A percentile compares a stretch with the other conserved stretches of the same genome.
Conservation (phyloP, 1,284 basidiomycete genomes). For the Heterobasidion parviporum region DNA sequence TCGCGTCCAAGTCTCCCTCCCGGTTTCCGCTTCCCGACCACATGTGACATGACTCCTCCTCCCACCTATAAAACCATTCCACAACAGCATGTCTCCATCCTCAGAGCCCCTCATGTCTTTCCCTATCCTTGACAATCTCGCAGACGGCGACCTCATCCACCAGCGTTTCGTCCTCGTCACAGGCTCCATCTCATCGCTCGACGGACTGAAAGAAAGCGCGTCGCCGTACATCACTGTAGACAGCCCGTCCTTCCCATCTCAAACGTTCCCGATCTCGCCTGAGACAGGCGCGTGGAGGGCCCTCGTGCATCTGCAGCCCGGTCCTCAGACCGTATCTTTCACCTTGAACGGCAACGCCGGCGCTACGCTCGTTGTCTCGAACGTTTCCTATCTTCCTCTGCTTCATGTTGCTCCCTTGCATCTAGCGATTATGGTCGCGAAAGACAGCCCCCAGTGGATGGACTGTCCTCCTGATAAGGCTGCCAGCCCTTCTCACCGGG, state of each 20-base stretch:
- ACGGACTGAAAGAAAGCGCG: background rate
- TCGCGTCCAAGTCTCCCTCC: background rate
- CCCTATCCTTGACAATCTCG: background rate
- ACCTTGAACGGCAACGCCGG: background rate
- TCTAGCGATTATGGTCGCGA: conserved; percentile 1
- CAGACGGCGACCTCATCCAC: background rate
- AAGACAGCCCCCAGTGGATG: background rate
- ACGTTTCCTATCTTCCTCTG: background rate
- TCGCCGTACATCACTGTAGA: background rate
- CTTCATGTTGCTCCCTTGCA: background rate
- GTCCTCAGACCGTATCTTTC: background rate
- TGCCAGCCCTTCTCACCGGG: background rate
- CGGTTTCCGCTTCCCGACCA: background rate
- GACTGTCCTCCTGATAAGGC: conserved; percentile 2
- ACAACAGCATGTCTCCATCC: background rate
- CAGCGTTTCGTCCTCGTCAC: conserved; percentile 2
- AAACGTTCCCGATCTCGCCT: background rate
- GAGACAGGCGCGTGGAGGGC: conserved; percentile 1
- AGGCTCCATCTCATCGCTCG: background rate
- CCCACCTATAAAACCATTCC: background rate
- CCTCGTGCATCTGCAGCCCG: conserved; percentile 1
- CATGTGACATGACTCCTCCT: background rate
- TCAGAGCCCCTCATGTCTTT: background rate
- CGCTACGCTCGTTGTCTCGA: background rate
- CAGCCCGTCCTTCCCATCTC: background rate